A percentile compares a stretch with the other conserved stretches of the same genome.
phyloP scores from a whole-genome alignment of 140 eudicot genomes.

The Erigeron philadelphicus region DNA sequence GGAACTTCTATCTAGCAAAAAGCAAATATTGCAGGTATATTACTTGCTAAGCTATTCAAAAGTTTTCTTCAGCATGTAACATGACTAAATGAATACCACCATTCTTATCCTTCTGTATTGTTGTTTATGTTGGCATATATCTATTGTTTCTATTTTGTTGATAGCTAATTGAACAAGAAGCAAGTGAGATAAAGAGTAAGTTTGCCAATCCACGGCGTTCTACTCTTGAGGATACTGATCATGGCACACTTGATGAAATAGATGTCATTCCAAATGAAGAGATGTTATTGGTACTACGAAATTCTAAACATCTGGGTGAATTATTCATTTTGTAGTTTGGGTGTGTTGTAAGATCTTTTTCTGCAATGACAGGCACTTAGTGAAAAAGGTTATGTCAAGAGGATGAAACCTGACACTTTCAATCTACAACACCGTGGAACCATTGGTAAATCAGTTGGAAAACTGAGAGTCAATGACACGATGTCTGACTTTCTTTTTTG shows the following conservation, averaged over 20 bases:
- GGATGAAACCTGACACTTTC: slow-evolving; percentile 93
- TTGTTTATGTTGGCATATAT: not conserved
- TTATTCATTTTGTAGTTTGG: not conserved
- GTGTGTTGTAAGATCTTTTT: slow-evolving; percentile 11
- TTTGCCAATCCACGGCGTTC: slow-evolving; percentile 85
- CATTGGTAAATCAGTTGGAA: slow-evolving; percentile 97
- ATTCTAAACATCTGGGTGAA: not conserved
- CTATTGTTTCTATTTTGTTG: slow-evolving; percentile 7
- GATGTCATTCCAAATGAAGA: slow-evolving; percentile 97
- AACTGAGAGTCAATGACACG: slow-evolving; percentile 75
- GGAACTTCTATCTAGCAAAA: slow-evolving; percentile 79
- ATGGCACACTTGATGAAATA: slow-evolving; percentile 80
- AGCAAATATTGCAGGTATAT: slow-evolving; percentile 68
- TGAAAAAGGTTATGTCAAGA: slow-evolving; percentile 93
- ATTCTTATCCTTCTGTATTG: not conserved
- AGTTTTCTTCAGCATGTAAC: not conserved
- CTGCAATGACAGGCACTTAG: slow-evolving; percentile 63
- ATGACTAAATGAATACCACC: not conserved
- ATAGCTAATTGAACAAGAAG: slow-evolving; percentile 90
- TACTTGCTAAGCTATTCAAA: slow-evolving; percentile 4
- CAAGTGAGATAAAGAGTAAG: slow-evolving; percentile 77
- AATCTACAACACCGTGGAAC: slow-evolving; percentile 89
- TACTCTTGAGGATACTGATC: slow-evolving; percentile 73
- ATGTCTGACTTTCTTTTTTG: slow-evolving; percentile 96
- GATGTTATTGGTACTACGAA: slow-evolving; percentile 60